Evolutionary conservation across 495 filamentous ascomycete species (phyloP), one percentile per base, ranked within the genome.

Genomic region (Hypoxylon fragiforme): DNA sequence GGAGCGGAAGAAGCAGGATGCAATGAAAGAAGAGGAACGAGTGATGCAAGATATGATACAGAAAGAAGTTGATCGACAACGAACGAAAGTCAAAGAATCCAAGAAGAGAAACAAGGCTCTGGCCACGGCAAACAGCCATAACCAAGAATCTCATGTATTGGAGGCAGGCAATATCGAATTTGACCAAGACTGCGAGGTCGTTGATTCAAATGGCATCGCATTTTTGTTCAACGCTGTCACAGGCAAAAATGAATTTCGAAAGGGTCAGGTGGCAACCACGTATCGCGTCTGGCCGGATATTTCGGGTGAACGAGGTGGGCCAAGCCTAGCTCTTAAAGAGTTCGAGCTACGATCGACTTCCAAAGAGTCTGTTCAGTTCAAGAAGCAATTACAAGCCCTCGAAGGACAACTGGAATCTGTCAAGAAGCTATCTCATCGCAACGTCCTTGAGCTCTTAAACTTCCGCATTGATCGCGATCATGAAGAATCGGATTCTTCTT

Each of bases 391-490:
- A 16, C 81, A 86, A 65, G 70, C 74, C 4, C 62, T 91, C 19
- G 89, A 92, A 65, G 70, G 70, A 9, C 80, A 86, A 41, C 67
- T 98, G 20, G 89, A 95, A 53, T 70, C 71, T 2, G 67, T 94
- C 24, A 92, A 85, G 65, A 82, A 80, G 56, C 67, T 95, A 24
- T 81, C 81, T 20, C 91, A 96, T 62, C 77, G 81, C n/a, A 89
- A 90, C 69, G 65, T 96, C 18, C 72, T 91, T 3, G 81, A 87
- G 8, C 78, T 97, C 37, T 70, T 95, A 32, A 89, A 89, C 46
- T 96, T 89, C 73, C 88, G 86, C 39, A 89, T 97, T 19, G 74
- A 77, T 50, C 75, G 74, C 13, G 66, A 73, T 49, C 64, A 71
- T 30, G 70, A 58, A 44, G 72, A 74, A 11, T 62, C 59, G 2